Evolutionary conservation across 1,284 basidiomycete genomes (phyloP).

Genomic region (Rhodotorula sp.): DNA sequence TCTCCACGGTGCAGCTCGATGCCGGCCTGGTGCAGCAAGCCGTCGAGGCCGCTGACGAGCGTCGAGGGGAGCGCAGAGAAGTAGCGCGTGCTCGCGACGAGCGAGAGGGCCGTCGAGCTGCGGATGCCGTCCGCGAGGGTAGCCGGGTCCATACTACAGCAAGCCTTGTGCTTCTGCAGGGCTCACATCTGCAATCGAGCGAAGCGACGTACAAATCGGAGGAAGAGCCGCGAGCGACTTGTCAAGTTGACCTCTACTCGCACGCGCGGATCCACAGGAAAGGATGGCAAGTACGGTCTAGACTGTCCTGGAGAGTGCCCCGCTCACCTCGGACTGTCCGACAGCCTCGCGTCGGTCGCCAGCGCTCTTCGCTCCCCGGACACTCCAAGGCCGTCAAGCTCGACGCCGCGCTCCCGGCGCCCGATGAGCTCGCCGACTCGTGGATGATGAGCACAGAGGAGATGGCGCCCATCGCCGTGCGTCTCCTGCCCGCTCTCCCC

Average conservation of each 20-base stretch:
- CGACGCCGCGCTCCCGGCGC: slow-evolving; percentile 2
- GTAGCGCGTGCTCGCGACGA: slow-evolving; percentile 27
- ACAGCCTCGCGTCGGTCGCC: slow-evolving; percentile 30
- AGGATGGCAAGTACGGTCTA: background rate
- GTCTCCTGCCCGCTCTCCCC: background rate
- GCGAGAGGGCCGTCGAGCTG: slow-evolving; percentile 8
- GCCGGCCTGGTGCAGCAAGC: slow-evolving; percentile 15
- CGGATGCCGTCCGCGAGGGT: background rate
- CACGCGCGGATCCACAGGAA: too few species aligned
- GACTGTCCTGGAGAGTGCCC: too few species aligned
- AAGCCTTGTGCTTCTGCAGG: too few species aligned
- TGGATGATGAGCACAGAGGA: slow-evolving; percentile 27
- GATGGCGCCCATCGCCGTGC: slow-evolving; percentile 21
- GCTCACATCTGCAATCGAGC: background rate
- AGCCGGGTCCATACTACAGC: background rate
- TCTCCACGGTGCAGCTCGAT: slow-evolving; percentile 59
- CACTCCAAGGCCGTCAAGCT: slow-evolving; percentile 24
- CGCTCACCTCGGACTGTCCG: background rate
- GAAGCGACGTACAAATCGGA: background rate
- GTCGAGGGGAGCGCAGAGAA: slow-evolving; percentile 21
- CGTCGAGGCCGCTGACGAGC: slow-evolving; percentile 35
- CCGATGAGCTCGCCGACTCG: slow-evolving; percentile 24
- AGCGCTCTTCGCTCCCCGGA: slow-evolving; percentile 33
- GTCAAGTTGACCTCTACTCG: background rate
- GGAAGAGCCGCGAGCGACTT: background rate